These are phyloP conservation scores for Peziza echinospora DNA, from an alignment of 495 filamentous ascomycete species.

Conservation along the genomic window DNA sequence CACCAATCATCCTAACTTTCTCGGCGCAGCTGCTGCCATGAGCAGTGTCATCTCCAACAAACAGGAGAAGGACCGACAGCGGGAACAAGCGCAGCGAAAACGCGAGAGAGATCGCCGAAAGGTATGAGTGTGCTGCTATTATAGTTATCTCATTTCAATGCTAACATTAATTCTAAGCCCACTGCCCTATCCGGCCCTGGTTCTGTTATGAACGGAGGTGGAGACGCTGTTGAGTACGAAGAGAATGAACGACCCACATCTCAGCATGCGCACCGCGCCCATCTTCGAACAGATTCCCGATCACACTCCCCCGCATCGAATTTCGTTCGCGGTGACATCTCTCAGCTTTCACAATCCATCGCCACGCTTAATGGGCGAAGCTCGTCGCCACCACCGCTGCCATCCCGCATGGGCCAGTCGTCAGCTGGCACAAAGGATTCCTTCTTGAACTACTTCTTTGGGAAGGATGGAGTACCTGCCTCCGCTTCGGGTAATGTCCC, in stretches of 20 bases:
- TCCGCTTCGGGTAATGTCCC: neutral
- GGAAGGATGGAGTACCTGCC: constrained; percentile 49
- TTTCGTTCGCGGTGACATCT: neutral
- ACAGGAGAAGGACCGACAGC: constrained; percentile 78
- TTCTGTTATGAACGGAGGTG: constrained; percentile 41
- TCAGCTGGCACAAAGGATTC: constrained; percentile 39
- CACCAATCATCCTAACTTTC: constrained; percentile 97
- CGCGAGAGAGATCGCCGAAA: constrained; percentile 55
- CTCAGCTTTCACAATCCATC: constrained; percentile 9
- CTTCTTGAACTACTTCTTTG: constrained; percentile 96
- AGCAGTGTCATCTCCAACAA: constrained; percentile 80
- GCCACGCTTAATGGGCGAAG: constrained; percentile 41
- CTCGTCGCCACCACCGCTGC: constrained; percentile 39
- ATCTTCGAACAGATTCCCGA: neutral
- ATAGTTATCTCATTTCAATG: too few species aligned
- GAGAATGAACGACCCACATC: constrained; percentile 32
- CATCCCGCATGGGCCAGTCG: constrained; percentile 4
- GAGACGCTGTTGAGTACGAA: constrained; percentile 43
- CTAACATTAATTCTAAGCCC: constrained; percentile 20
- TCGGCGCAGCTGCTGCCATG: constrained; percentile 96
- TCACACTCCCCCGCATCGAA: neutral
- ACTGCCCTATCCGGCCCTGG: constrained; percentile 9
- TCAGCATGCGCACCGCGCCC: constrained; percentile 5
- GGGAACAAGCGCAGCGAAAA: constrained; percentile 55
- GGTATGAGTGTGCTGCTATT: neutral